Conservation (phyloP, 192 early-diverging fungal species). For the Chytriomyces confervae region DNA sequence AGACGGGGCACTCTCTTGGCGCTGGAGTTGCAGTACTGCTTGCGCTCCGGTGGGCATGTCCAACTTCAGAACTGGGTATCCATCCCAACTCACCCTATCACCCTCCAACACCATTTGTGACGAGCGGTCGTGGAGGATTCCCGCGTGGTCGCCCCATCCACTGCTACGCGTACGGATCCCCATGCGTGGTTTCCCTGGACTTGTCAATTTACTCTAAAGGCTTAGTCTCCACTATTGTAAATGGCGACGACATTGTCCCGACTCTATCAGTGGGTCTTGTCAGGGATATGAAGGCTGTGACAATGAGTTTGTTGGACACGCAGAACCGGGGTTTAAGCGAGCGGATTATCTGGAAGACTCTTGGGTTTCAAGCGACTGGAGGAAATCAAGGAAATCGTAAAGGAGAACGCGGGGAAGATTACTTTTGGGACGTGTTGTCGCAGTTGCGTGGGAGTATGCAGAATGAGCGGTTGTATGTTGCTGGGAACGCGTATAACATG, state of each 20-base stretch:
- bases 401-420: slow-evolving; percentile 70
- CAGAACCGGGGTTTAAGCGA: slow-evolving; percentile 52
- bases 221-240: slow-evolving; percentile 80
- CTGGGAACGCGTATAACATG: slow-evolving; percentile 71
- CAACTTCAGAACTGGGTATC: slow-evolving; percentile 23
- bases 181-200: slow-evolving; percentile 74
- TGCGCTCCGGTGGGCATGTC: slow-evolving; percentile 51
- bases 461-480: slow-evolving; percentile 81
- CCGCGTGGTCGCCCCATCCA: slow-evolving; percentile 83
- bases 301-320: slow-evolving; percentile 45
- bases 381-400: background rate
- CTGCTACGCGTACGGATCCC: slow-evolving; percentile 83
- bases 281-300: slow-evolving; percentile 80
- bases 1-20: slow-evolving; percentile 85
- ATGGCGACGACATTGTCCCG: slow-evolving; percentile 81
- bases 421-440: slow-evolving; percentile 82
- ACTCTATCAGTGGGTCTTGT: slow-evolving; percentile 78
- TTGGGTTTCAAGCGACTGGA: slow-evolving; percentile 40
- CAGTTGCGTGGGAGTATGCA: slow-evolving; percentile 80
- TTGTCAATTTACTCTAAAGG: slow-evolving; percentile 67
- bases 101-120: slow-evolving; percentile 39
- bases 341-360: slow-evolving; percentile 49
- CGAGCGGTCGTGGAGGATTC: slow-evolving; percentile 37
- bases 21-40: slow-evolving; percentile 83
- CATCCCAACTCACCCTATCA: slow-evolving; percentile 15